phyloP scores from a whole-genome alignment of 2,329 filamentous ascomycete genomes.

The Diaporthe velutina region DNA sequence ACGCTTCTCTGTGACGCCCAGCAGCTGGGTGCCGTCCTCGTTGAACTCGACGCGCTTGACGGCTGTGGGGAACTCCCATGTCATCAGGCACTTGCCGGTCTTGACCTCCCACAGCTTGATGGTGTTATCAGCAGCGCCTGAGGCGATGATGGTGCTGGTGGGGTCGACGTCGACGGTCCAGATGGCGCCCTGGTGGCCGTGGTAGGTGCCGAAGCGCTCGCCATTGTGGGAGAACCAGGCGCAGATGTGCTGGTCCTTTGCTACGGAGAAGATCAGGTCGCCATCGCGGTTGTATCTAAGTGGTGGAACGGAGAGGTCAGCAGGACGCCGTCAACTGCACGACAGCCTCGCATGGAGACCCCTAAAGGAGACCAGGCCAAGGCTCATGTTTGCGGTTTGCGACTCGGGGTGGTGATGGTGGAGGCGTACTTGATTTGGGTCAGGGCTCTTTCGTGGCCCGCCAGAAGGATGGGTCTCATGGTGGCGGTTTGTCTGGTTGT shows the following conservation, averaged over 20 bases:
- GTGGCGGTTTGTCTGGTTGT: conserved; percentile 56
- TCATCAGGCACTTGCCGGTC: conserved; percentile 92
- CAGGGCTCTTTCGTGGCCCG: conserved; percentile 96
- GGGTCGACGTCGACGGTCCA: conserved; percentile 99
- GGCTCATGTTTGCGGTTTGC: conserved; percentile 27
- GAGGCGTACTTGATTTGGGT: conserved; percentile 85
- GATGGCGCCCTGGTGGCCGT: conserved; percentile 96
- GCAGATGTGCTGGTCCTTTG: conserved; percentile 97
- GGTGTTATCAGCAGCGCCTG: conserved; percentile 97
- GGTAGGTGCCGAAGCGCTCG: conserved; percentile 96
- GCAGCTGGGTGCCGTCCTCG: conserved; percentile 88
- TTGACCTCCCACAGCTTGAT: conserved; percentile 97
- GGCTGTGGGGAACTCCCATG: conserved; percentile 96
- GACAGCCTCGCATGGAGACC: not conserved
- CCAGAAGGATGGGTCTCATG: conserved; percentile 97
- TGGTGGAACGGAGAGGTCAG: conserved; percentile 17
- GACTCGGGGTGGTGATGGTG: conserved; percentile 25
- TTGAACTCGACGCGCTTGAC: conserved; percentile 99
- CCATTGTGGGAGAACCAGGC: conserved; percentile 98
- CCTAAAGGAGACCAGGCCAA: not conserved
- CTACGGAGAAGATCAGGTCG: conserved; percentile 94
- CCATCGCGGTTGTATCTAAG: conserved; percentile 90
- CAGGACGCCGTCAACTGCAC: not conserved
- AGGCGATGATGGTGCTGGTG: conserved; percentile 90
- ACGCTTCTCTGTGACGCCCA: conserved; percentile 98